phyloP scores from a whole-genome alignment of 108 stramenopile species.

The Pseudonitzschia multistriata region DNA sequence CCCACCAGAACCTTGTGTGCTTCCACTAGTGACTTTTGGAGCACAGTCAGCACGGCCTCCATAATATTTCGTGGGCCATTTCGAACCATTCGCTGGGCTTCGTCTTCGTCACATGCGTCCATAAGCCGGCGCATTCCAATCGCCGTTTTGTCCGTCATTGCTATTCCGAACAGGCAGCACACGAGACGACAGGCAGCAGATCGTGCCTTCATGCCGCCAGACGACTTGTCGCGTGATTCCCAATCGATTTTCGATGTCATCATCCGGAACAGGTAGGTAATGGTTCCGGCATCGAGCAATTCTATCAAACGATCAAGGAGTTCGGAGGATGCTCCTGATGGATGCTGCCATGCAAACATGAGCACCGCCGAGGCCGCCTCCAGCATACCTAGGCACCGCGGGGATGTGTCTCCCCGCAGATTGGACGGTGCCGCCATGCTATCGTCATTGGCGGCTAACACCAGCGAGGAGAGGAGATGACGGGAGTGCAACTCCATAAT shows the following conservation, averaged over 20 bases:
- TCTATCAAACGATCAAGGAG: constrained; percentile 64
- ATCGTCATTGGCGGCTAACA: constrained; percentile 51
- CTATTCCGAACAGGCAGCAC: constrained; percentile 77
- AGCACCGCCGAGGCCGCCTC: constrained; percentile 61
- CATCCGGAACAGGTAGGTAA: constrained; percentile 51
- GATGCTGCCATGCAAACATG: constrained; percentile 59
- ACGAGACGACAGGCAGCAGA: constrained; percentile 56
- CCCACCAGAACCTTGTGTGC: constrained; percentile 40
- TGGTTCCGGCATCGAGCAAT: constrained; percentile 67
- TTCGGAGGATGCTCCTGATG: constrained; percentile 44
- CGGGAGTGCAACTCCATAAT: constrained; percentile 59
- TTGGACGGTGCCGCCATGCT: constrained; percentile 50
- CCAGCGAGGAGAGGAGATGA: constrained; percentile 49
- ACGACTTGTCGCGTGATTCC: constrained; percentile 56
- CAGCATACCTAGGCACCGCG: constrained; percentile 63
- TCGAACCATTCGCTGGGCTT: constrained; percentile 20
- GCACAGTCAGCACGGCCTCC: constrained; percentile 39
- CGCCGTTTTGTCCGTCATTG: constrained; percentile 40
- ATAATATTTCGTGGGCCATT: constrained; percentile 46
- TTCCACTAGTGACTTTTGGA: constrained; percentile 31
- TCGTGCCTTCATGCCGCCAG: constrained; percentile 57
- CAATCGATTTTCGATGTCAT: constrained; percentile 65
- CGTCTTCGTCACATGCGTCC: constrained; percentile 67
- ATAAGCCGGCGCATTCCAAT: constrained; percentile 63
- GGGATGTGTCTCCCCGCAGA: constrained; percentile 67